These are phyloP conservation scores for Ochetophila trinervis DNA, from an alignment of 306 rosid genomes.

Conservation along the genomic window DNA sequence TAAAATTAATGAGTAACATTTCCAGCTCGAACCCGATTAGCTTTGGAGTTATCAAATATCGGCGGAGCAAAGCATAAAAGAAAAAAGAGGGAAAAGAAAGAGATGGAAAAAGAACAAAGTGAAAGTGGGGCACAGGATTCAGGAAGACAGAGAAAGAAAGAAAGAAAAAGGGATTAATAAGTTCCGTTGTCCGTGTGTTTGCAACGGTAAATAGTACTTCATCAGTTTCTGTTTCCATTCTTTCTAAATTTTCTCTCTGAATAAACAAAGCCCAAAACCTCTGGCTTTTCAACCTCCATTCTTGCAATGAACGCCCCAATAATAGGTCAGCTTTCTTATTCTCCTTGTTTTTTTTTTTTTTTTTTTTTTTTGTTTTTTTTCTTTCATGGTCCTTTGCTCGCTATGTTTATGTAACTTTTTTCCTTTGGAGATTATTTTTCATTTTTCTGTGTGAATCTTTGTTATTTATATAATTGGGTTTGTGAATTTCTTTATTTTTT, in stretches of 20 bases:
- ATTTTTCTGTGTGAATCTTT: background rate
- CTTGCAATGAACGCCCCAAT: constrained; percentile 56
- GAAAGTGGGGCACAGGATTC: too few species aligned
- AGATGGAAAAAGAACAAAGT: too few species aligned
- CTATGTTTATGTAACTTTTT: background rate
- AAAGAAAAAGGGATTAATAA: background rate
- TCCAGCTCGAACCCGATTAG: too few species aligned
- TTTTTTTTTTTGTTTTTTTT: too few species aligned
- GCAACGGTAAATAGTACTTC: too few species aligned
- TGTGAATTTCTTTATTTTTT: background rate
- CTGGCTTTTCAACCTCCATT: background rate
- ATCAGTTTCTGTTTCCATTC: background rate
- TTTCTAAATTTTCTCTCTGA: background rate
- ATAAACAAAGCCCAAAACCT: background rate
- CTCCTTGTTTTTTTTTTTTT: background rate
- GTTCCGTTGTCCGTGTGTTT: too few species aligned
- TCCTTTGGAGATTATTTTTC: background rate
- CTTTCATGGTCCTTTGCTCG: background rate
- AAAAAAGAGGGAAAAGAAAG: too few species aligned
- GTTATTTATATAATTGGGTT: too few species aligned
- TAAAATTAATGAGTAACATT: too few species aligned
- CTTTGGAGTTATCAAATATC: too few species aligned
- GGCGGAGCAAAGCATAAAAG: too few species aligned
- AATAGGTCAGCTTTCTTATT: constrained; percentile 43
- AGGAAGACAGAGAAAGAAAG: too few species aligned